phyloP scores from a whole-genome alignment of 306 rosid species.

The Prinsepia uniflora region DNA sequence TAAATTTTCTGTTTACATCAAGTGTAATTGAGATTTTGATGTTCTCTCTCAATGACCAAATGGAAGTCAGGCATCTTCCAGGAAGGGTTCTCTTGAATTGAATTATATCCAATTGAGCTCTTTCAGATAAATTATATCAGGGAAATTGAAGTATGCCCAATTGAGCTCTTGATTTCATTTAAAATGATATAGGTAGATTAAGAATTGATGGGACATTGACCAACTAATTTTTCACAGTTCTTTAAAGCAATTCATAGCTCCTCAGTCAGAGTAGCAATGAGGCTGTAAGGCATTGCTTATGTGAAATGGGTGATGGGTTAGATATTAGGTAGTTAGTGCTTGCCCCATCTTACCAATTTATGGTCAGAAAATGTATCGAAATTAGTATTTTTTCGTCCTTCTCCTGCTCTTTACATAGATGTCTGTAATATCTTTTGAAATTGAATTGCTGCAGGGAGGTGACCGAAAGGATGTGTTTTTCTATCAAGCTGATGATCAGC shows the following conservation, averaged over 20 bases:
- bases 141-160: too few relatives aligned
- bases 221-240: too few relatives aligned
- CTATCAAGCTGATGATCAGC: conserved; percentile 99
- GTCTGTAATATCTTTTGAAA: conserved; percentile 13
- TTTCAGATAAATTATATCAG: too few relatives aligned
- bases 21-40: too few relatives aligned
- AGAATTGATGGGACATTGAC: neutral
- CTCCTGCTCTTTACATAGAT: neutral
- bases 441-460: conserved; percentile 72
- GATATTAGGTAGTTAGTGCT: neutral
- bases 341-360: neutral
- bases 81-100: too few relatives aligned
- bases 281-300: neutral
- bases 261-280: neutral
- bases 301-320: neutral
- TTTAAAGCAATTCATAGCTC: too few relatives aligned
- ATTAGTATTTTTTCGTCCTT: neutral
- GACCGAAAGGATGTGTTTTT: conserved; percentile 95
- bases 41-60: too few relatives aligned
- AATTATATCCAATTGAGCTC: too few relatives aligned
- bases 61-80: too few relatives aligned
- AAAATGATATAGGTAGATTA: neutral
- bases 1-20: neutral
- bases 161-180: too few relatives aligned
- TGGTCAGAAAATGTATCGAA: neutral